phyloP scores from a whole-genome alignment of 305 asterid genomes.

The Solanum hybrid region DNA sequence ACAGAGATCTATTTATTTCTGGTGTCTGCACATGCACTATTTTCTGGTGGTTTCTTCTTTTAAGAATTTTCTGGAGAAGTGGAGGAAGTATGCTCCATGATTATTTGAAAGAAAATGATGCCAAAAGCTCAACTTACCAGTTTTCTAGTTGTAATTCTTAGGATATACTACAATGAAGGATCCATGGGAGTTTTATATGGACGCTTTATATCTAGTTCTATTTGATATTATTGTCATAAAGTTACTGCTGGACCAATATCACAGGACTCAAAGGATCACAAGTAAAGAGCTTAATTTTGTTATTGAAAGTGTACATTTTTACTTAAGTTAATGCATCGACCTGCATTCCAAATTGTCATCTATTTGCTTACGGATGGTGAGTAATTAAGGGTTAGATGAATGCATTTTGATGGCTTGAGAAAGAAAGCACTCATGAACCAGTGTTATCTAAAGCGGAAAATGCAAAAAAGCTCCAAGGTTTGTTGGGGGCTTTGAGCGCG shows the following conservation, averaged over 20 bases:
- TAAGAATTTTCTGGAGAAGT: slow-evolving; percentile 11
- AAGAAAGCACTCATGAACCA: not conserved
- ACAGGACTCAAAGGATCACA: not conserved
- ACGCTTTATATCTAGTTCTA: not conserved
- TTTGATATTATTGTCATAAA: not conserved
- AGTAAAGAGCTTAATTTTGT: slow-evolving; percentile 1
- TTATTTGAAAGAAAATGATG: slow-evolving; percentile 1
- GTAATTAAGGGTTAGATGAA: not conserved
- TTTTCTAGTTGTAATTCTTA: not conserved
- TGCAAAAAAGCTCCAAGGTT: not conserved
- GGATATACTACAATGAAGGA: not conserved
- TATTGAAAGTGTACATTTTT: not conserved
- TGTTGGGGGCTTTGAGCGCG: not conserved
- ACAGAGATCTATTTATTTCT: not conserved
- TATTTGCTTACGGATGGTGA: not conserved
- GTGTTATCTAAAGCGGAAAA: not conserved
- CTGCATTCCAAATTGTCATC: not conserved
- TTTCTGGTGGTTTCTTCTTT: slow-evolving; percentile 2
- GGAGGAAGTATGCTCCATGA: not conserved
- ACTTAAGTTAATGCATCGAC: not conserved
- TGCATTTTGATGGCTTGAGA: not conserved
- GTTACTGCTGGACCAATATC: not conserved
- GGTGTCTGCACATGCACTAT: not conserved
- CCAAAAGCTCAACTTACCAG: not conserved
- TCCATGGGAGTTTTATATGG: not conserved